phyloP scores from a whole-genome alignment of 305 asterid genomes.

The Plantago rigida region DNA sequence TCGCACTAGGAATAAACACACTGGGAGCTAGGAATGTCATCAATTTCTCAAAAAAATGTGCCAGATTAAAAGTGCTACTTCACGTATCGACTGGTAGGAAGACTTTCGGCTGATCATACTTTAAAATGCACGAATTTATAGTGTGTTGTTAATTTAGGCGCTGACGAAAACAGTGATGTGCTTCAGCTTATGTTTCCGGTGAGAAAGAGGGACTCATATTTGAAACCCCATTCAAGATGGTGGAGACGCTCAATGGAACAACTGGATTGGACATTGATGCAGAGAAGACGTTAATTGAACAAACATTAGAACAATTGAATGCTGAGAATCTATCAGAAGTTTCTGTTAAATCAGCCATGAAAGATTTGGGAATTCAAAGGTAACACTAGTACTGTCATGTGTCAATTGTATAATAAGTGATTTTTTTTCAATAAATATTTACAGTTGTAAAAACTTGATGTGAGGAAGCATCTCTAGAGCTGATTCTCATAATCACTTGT shows the following conservation, averaged over 20 bases:
- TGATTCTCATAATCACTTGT: no score
- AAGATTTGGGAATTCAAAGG: conserved; percentile 72
- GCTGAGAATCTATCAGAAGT: conserved; percentile 36
- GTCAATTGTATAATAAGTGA: no score
- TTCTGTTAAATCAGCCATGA: conserved; percentile 42
- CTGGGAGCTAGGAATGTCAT: conserved; percentile 39
- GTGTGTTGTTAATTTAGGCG: no score
- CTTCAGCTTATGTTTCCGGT: conserved; percentile 65
- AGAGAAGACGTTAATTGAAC: conserved; percentile 43
- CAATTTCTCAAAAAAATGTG: conserved; percentile 40
- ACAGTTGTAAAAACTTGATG: no score
- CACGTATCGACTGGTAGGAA: conserved; percentile 52
- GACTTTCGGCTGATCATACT: neutral
- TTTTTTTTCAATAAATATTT: no score
- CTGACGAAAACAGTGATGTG: neutral
- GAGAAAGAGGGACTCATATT: conserved; percentile 48
- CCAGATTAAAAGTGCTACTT: conserved; percentile 33
- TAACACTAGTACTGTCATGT: neutral
- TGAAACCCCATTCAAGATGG: conserved; percentile 49
- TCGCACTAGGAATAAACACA: conserved; percentile 39
- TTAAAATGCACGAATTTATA: no score
- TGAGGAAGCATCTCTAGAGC: no score
- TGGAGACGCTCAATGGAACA: conserved; percentile 56
- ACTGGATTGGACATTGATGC: conserved; percentile 46
- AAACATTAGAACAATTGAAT: conserved; percentile 40